Conservation (phyloP, 1,284 basidiomycete species). For the Ustanciosporium gigantosporum region DNA sequence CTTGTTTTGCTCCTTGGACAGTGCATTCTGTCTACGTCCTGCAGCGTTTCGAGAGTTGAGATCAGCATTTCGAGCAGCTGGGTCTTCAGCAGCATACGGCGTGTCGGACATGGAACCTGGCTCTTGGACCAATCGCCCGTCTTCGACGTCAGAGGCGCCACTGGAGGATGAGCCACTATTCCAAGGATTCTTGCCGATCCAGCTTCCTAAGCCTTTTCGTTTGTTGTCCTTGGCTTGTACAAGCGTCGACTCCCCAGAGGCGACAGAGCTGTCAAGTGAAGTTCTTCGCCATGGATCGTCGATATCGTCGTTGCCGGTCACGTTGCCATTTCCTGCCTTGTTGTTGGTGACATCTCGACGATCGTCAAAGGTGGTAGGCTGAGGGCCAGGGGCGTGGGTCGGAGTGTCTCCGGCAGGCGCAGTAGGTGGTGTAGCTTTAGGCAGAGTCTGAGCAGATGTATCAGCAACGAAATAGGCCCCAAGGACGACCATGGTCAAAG, state of each 20-base stretch:
- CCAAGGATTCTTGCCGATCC: constrained; percentile 47
- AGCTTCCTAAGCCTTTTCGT: constrained; percentile 25
- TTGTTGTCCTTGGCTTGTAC: constrained; percentile 19
- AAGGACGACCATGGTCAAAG: constrained; percentile 84
- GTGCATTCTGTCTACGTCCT: constrained; percentile 14
- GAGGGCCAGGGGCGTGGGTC: constrained; percentile 11
- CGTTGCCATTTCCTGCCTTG: neutral
- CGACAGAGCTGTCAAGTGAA: constrained; percentile 16
- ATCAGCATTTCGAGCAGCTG: constrained; percentile 32
- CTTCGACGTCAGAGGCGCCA: constrained; percentile 26
- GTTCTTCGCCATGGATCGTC: constrained; percentile 34
- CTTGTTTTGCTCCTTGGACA: constrained; percentile 5
- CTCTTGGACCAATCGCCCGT: constrained; percentile 19
- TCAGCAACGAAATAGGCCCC: constrained; percentile 77
- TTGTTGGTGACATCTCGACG: neutral
- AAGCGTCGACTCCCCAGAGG: constrained; percentile 25
- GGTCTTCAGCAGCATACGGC: constrained; percentile 1
- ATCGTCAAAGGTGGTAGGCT: constrained; percentile 10
- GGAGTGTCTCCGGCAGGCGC: constrained; percentile 31
- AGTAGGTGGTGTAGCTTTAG: constrained; percentile 21
- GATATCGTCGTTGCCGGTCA: constrained; percentile 1
- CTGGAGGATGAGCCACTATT: constrained; percentile 16
- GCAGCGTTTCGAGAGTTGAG: constrained; percentile 25
- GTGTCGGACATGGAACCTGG: constrained; percentile 4
- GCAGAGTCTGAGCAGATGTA: constrained; percentile 17